Conservation (phyloP, 2,329 filamentous ascomycete species). For the Fusarium sp. region DNA sequence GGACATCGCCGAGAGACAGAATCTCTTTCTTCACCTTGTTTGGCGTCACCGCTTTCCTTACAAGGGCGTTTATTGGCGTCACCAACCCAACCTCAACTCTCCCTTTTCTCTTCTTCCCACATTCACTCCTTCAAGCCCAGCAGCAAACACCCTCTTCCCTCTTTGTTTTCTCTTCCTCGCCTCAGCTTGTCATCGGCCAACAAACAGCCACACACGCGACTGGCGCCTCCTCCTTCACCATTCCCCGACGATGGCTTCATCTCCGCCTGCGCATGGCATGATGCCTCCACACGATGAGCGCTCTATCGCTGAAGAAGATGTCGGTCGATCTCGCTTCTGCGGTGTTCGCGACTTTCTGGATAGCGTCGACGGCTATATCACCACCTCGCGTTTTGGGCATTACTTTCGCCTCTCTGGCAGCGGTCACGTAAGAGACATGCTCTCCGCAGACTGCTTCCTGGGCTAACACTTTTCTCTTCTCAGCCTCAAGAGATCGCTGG, state of each 20-base stretch:
- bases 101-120: constrained; percentile 6
- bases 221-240: not conserved
- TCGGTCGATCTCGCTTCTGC: constrained; percentile 46
- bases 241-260: constrained; percentile 24
- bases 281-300: constrained; percentile 13
- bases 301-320: not conserved
- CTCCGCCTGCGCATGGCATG: constrained; percentile 22
- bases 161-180: not conserved
- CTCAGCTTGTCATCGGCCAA: not conserved
- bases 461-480: not conserved
- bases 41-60: constrained; percentile 33
- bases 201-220: not conserved
- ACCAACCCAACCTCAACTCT: constrained; percentile 21
- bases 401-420: constrained; percentile 75
- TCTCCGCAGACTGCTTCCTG: not conserved
- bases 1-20: constrained; percentile 5
- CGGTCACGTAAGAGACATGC: constrained; percentile 68
- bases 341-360: constrained; percentile 53
- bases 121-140: not conserved
- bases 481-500: constrained; percentile 75
- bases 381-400: constrained; percentile 62
- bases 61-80: constrained; percentile 18
- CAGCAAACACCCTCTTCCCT: not conserved
- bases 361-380: constrained; percentile 51
- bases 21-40: constrained; percentile 14